Base-by-base conservation (phyloP, 106 monocot genomes). In the Hemerocallis citrina region DNA sequence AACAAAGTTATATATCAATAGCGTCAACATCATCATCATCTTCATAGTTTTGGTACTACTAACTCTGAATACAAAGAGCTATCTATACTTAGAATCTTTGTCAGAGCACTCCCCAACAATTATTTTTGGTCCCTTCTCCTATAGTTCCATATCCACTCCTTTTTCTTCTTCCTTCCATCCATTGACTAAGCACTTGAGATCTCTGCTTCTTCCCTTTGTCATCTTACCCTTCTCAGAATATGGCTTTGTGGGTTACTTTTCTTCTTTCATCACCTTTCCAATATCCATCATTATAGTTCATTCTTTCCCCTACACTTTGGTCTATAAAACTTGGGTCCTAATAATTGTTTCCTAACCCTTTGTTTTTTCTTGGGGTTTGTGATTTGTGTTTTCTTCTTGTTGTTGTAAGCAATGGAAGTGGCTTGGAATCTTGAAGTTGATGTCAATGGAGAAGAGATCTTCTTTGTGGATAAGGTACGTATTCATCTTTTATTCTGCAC, bases 201-300 rank as follows among this genome's bases (percentile, higher is more conserved):
- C 34, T 50, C 59, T 64, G 55, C 44, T 67, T 66, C 50, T 50
- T 66, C 55, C 34, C 41, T 62, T 65, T 76, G 73, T 74, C 71
- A 55, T 68, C 50, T 61, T 68, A 25, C 49, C 17, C 67, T 30
- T 41, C 10, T 37, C 52, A 57, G 72, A 65, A 52, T 55, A 73
- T 64, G 48, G 73, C 70, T 72, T 70, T 82, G 29, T 74, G 56
- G 30, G 34, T 61, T 65, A 19, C 42, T 72, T 64, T 39, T 55
- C 15, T 21, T 54, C 61, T 37, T 55, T 65, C 49, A 44, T 27
- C 29, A 23, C 44, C 67, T 74, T 35, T 66, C 68, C 58, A 42
- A 36, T 50, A 55, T 36, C 42, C 64, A 78, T 86, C 74, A 72
- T 72, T 51, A 33, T 64, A 63, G 37, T 19, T 22, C 35, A n/a